phyloP scores from a whole-genome alignment of 2,329 filamentous ascomycete species.

The Coniochaeta sp. region DNA sequence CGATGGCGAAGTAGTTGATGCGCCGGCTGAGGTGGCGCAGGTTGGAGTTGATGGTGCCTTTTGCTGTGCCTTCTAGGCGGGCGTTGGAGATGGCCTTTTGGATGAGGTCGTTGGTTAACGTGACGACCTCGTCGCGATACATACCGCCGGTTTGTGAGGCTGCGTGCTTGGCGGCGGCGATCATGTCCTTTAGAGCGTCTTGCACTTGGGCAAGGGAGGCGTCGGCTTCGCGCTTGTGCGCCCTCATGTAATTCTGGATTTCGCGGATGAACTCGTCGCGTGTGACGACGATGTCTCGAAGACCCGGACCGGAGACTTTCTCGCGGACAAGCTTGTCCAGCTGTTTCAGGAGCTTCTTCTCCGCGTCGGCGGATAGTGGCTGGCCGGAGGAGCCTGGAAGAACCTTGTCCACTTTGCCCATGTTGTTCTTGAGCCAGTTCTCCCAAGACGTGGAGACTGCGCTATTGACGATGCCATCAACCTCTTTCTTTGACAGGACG shows the following conservation, averaged over 20 bases:
- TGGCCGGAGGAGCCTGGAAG: conserved; percentile 8
- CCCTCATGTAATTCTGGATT: conserved; percentile 30
- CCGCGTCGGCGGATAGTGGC: neutral
- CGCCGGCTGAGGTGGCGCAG: conserved; percentile 39
- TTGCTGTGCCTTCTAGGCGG: conserved; percentile 39
- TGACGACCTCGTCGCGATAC: conserved; percentile 31
- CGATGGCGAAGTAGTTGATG: conserved; percentile 67
- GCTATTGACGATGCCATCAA: conserved; percentile 20
- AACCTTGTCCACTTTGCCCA: conserved; percentile 28
- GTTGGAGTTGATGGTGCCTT: conserved; percentile 37
- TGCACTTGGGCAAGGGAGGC: conserved; percentile 30
- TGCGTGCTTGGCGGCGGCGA: conserved; percentile 23
- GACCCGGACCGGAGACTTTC: conserved; percentile 23
- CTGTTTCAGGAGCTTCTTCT: conserved; percentile 23
- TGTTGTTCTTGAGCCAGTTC: conserved; percentile 45
- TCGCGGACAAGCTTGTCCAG: conserved; percentile 30
- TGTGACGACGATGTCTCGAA: conserved; percentile 32
- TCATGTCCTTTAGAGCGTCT: conserved; percentile 11
- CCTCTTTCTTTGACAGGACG: conserved; percentile 16
- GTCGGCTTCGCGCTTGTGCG: conserved; percentile 30
- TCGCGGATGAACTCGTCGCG: conserved; percentile 41
- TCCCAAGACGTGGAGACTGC: conserved; percentile 38
- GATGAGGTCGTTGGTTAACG: conserved; percentile 33
- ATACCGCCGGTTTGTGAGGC: conserved; percentile 20
- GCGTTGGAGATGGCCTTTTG: conserved; percentile 34